Base-by-base conservation (phyloP, 2,329 filamentous ascomycete genomes). In the Trichoderma sp. region DNA sequence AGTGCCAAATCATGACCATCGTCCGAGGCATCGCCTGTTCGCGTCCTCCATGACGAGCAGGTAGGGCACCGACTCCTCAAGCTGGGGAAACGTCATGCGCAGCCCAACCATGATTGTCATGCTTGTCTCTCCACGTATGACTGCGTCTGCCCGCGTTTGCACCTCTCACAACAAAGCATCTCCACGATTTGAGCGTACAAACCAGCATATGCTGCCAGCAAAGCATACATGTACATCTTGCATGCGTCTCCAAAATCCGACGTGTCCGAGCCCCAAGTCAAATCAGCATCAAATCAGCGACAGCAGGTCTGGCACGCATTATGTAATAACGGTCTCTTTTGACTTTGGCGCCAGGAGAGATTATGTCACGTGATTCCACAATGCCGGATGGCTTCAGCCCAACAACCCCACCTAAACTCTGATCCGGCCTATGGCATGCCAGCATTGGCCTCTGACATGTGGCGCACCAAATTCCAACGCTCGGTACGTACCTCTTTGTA, bases 341-440 rank as follows among this genome's bases (percentile, higher is more conserved):
- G 35, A 13, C 19, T 29, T 29, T 34, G 25, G 39, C 22, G 53
- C 42, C 48, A 61, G 42, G 54, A 58, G 54, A 60, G 34, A 67
- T 53, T 45, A 45, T 27, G n/a, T 67, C 64, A 67, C 57, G 64
- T 67, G 64, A 67, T 19, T 27, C 42, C 42, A 17, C 42, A 15
- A 15, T 39, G 35, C 64, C 64, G 35, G 34, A 48, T 54, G 45
- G 58, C 64, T 67, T 52, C 64, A 67, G 64, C 57, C 57, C 64
- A 67, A 53, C 32, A 15, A 27, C 64, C 48, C 39, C 64, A 52
- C 9, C 42, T 39, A 67, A 58, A 67, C 56, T 60, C 57, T 67
- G 45, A 67, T 67, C 64, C 4, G 32, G 64, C 64, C 64, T n/a
- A 67, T 67, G 42, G 32, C 12, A 53, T 39, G 54, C 64, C 45